Base-by-base conservation (phyloP, 345 rosid species). In the Arabidopsis arenosa region DNA sequence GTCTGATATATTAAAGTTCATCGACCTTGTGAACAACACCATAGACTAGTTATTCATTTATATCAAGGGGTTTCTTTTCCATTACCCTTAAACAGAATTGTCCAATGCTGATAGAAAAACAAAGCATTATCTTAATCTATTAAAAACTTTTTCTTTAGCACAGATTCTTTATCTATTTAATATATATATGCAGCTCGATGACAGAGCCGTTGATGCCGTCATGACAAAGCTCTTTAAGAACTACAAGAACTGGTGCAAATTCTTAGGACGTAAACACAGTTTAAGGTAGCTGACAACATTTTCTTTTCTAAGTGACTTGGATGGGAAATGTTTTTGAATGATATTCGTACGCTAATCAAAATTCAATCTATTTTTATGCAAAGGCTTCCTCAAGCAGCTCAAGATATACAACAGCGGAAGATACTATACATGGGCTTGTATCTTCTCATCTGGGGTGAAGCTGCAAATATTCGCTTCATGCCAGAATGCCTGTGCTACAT, bases 371-470 rank as follows among this genome's bases (percentile, higher is more conserved):
- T 43, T 41, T 66, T 68, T 79, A 68, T 62, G 66, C 65, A n/a
- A 58, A 94, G 98, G 76, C 96, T 92, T 73, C 98, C 97, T 80
- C 97, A 94, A 83, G 83, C 82, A 56, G 87, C 92, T 78, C 93
- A 85, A 61, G 97, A 95, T 79, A 80, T 89, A 70, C 98, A 92
- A 68, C 99, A 95, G 83, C 83, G 98, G 68, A 95, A 90, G 80
- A 88, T 92, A 74, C 87, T 92, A 5, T 92, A 95, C 69, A 92
- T 90, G 97, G 99, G 97, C 11, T 84, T 95, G 73, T 88, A 86
- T 84, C 97, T 95, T 81, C 97, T 95, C 61, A 90, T 90, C 44
- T 89, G 99, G 99, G 98, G 99, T 35, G 98, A 92, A 82, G 99
- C 96, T 76, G 93, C 99, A 74, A 95, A 93, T 75, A 80, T 95